These are phyloP conservation scores for Karstenula rhodostoma DNA, from an alignment of 2,329 filamentous ascomycete genomes.

Conservation along the genomic window DNA sequence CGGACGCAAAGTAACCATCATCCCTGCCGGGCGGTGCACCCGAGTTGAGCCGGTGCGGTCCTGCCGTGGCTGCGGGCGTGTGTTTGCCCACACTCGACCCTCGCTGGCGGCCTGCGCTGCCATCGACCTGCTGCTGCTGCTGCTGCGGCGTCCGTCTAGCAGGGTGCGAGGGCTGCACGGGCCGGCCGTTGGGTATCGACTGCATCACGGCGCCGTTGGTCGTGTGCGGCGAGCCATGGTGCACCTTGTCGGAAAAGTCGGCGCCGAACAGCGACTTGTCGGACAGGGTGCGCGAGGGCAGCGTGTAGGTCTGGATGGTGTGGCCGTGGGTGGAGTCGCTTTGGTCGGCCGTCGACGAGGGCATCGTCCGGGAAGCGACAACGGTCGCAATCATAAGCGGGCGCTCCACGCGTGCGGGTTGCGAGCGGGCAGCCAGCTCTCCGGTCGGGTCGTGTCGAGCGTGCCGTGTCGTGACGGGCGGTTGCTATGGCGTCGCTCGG, in stretches of 20 bases:
- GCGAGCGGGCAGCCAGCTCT: slow-evolving; percentile 34
- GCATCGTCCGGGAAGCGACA: slow-evolving; percentile 56
- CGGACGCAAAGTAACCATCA: slow-evolving; percentile 57
- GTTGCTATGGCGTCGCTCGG: slow-evolving; percentile 23
- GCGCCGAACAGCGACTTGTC: slow-evolving; percentile 34
- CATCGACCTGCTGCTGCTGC: slow-evolving; percentile 43
- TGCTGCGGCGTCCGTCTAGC: slow-evolving; percentile 50
- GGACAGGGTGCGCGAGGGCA: slow-evolving; percentile 35
- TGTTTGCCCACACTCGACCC: slow-evolving; percentile 30
- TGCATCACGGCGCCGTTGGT: slow-evolving; percentile 41
- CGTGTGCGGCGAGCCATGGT: slow-evolving; percentile 38
- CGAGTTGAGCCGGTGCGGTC: slow-evolving; percentile 37
- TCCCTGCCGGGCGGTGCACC: slow-evolving; percentile 45
- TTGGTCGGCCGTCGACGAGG: slow-evolving; percentile 59
- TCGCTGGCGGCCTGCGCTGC: slow-evolving; percentile 24
- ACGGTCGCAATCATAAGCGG: slow-evolving; percentile 43
- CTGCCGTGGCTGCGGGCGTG: slow-evolving; percentile 31
- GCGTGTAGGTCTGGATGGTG: slow-evolving; percentile 33
- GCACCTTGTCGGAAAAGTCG: slow-evolving; percentile 30
- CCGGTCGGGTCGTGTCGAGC: slow-evolving; percentile 29
- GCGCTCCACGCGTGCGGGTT: slow-evolving; percentile 36
- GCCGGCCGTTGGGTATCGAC: slow-evolving; percentile 47
- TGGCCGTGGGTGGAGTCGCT: slow-evolving; percentile 47
- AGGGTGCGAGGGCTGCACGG: slow-evolving; percentile 41
- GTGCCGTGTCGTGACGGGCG: slow-evolving; percentile 25